Conservation (phyloP, 2,329 filamentous ascomycete genomes). For the Raffaelea albimanens region DNA sequence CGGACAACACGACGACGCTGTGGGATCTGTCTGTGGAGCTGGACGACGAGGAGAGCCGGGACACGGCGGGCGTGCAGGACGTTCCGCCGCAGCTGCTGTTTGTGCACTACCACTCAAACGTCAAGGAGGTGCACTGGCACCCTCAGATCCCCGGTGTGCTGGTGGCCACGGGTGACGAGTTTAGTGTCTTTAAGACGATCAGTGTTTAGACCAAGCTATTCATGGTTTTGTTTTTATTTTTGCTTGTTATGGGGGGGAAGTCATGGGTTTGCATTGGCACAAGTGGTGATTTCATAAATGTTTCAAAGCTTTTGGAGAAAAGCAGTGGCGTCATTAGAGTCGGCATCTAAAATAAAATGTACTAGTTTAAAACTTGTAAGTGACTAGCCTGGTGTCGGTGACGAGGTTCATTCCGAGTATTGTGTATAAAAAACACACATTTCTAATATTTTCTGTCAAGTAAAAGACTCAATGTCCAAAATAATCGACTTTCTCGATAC, state of each 20-base stretch:
- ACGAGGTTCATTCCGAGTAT: too few relatives aligned
- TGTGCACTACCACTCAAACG: conserved; percentile 90
- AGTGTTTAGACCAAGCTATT: conserved; percentile 48
- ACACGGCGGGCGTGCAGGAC: conserved; percentile 77
- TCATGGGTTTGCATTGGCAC: too few relatives aligned
- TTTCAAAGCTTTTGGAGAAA: too few relatives aligned
- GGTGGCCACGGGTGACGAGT: conserved; percentile 83
- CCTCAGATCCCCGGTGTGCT: conserved; percentile 85
- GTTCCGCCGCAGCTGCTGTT: conserved; percentile 93
- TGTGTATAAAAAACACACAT: too few relatives aligned
- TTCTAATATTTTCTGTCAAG: too few relatives aligned
- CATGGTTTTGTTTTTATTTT: neutral
- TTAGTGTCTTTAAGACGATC: conserved; percentile 78
- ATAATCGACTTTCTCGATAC: too few relatives aligned
- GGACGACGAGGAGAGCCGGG: conserved; percentile 91
- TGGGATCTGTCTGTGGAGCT: conserved; percentile 97
- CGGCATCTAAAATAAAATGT: too few relatives aligned
- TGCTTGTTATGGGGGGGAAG: neutral
- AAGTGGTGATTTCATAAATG: too few relatives aligned
- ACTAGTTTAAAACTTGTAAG: too few relatives aligned
- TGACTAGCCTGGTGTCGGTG: too few relatives aligned
- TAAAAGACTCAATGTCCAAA: too few relatives aligned
- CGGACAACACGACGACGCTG: conserved; percentile 86
- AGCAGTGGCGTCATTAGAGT: too few relatives aligned
- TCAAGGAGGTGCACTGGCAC: conserved; percentile 97